A percentile compares a stretch with the other conserved stretches of the same genome.
phyloP scores from a whole-genome alignment of 345 rosid species.

The Tarenaya hassleriana region DNA sequence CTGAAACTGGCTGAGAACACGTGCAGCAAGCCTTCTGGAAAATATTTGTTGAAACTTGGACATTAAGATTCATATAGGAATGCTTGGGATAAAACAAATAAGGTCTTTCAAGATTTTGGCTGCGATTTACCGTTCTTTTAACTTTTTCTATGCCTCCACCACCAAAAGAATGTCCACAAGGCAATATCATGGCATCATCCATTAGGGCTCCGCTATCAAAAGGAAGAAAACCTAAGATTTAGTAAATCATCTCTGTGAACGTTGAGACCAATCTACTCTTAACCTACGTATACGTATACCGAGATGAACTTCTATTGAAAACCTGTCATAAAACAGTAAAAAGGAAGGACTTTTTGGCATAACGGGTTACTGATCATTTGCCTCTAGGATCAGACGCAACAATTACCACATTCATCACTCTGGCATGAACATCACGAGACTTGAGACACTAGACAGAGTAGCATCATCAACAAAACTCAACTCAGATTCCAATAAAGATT shows the following conservation, averaged over 20 bases:
- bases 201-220: conserved; percentile 63
- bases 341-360: not conserved
- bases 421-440: not conserved
- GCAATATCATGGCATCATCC: conserved; percentile 85
- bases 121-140: conserved; percentile 45
- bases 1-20: conserved; percentile 59
- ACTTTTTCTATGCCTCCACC: conserved; percentile 57
- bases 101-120: not conserved
- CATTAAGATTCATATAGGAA: conserved; percentile 12
- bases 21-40: conserved; percentile 73
- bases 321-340: not conserved
- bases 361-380: no score
- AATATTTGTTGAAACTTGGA: conserved; percentile 21
- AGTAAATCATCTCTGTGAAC: conserved; percentile 6
- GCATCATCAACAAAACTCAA: not conserved
- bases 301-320: not conserved
- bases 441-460: not conserved
- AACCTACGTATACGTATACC: not conserved
- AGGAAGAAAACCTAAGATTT: conserved; percentile 17
- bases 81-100: not conserved
- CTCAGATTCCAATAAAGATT: not conserved
- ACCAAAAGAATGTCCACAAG: conserved; percentile 96
- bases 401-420: not conserved
- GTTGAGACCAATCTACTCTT: conserved; percentile 10
- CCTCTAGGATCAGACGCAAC: not conserved